Base-by-base conservation (phyloP, 345 rosid species). In the Corchorus olitorius region DNA sequence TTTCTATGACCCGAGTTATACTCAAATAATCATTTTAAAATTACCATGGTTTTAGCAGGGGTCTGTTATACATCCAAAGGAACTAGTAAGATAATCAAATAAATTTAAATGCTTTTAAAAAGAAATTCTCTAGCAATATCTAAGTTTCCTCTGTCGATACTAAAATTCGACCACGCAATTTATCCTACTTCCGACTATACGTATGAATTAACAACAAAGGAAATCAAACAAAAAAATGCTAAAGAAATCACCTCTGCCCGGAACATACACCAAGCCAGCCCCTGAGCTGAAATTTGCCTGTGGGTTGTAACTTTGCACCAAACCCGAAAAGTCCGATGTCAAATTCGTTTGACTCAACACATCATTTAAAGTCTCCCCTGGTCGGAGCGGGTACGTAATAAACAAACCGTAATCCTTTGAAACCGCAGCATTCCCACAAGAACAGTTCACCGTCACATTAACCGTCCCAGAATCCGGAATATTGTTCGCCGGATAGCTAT, bases 201-300 rank as follows among this genome's bases (percentile, higher is more conserved):
- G 9, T 39, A 49, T 62, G 4, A 61, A 27, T 33, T 14, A 61
- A 60, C 20, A 48, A 50, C 27, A 27, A 62, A 33, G 5, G 4
- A 7, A 62, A 61, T 22, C 6, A 4, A 20, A 46, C 39, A 45
- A 41, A 60, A 22, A 45, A 61, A 74, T 46, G 20, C 33, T 14
- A 1, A 54, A 75, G 59, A 66, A 74, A 35, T 77, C 43, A 93
- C 97, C 97, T 95, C 52, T 84, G 56, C 89, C 88, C 0, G 98
- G 99, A 16, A 93, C 76, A 84, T 52, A 95, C 20, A 93, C 91
- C 77, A 93, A 77, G 41, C 94, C 97, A 65, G 65, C 82, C 81
- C 96, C 97, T 70, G 65, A 74, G 50, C 85, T 76, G 41, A 93
- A 93, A 91, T 93, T 49, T 35, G 79, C 91, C 4, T 75, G 81